Evolutionary conservation across 2,329 filamentous ascomycete species (phyloP), one percentile per base, ranked within the genome.

Genomic region (Xylariales sp.): DNA sequence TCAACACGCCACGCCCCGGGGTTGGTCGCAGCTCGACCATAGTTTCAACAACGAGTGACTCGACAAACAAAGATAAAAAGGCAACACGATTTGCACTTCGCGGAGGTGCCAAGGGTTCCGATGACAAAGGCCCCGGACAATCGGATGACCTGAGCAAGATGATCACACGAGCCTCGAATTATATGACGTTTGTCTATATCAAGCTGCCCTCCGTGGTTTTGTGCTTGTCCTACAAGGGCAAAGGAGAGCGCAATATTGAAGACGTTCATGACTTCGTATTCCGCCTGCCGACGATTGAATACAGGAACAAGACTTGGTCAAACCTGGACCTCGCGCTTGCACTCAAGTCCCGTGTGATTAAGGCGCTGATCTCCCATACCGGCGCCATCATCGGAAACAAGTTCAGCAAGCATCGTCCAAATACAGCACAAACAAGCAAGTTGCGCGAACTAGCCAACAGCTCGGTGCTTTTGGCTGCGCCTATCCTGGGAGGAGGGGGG

Each of bases 241-340:
- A 89, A 59, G 88, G 90, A 30, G 88, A 95, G 48, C 88, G 90
- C 56, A 98, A 97, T 54, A 76, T 98, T 40, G 89, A 96, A 65
- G 94, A 98, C 61, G 85, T 98, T 13, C 91, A 98, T 63, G 85
- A 97, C 56, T 94, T 98, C 50, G 93, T 98, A 33, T 98, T 98
- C 76, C 83, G 88, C 23, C 79, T 98, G 65, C 93, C 93, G 4
- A 85, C 86, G 3, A 82, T 98, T 32, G 93, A 98, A 60, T 97
- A 95, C 67, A 81, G 88, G 46, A 98, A 98, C 72, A 98, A 98
- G 70, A 97, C 90, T 7, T 98, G 93, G 93, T 96, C 89, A 6
- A 98, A 97, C 59, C 76, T 98, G 6, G 93, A 98, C 55, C 78
- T 98, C 8, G 90, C 91, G 1, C 72, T 97, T 33, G 85, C 89